phyloP scores from a whole-genome alignment of 257 asterid genomes.

The Capsicum baccatum region DNA sequence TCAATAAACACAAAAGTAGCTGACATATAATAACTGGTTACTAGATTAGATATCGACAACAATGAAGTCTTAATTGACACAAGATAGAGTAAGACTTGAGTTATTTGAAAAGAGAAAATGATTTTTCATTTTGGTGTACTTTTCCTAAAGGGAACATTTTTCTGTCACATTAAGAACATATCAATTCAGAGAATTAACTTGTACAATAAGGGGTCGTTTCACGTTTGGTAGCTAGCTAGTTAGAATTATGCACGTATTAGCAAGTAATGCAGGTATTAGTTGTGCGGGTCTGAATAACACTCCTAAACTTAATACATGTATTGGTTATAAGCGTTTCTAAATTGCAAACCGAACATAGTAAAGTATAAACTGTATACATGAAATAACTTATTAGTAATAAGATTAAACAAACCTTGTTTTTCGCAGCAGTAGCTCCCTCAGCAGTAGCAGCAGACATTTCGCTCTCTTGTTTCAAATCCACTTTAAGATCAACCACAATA shows the following conservation, averaged over 20 bases:
- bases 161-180: not conserved
- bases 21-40: not conserved
- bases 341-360: no score
- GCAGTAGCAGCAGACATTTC: conserved; percentile 50
- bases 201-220: not conserved
- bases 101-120: not conserved
- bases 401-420: conserved; percentile 53
- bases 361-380: no score
- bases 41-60: not conserved
- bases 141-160: not conserved
- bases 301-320: no score
- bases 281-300: no score
- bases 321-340: no score
- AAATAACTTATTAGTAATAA: no score
- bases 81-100: not conserved
- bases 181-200: not conserved
- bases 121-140: not conserved
- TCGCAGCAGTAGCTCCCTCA: conserved; percentile 40
- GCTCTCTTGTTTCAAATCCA: conserved; percentile 69
- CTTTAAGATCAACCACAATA: conserved; percentile 57
- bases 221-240: no score
- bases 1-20: not conserved
- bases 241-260: no score
- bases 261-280: no score
- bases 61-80: not conserved